A percentile compares a stretch with the other conserved stretches of the same genome.
phyloP scores from a whole-genome alignment of 495 filamentous ascomycete species.

The Beverwykella pulmonaria region DNA sequence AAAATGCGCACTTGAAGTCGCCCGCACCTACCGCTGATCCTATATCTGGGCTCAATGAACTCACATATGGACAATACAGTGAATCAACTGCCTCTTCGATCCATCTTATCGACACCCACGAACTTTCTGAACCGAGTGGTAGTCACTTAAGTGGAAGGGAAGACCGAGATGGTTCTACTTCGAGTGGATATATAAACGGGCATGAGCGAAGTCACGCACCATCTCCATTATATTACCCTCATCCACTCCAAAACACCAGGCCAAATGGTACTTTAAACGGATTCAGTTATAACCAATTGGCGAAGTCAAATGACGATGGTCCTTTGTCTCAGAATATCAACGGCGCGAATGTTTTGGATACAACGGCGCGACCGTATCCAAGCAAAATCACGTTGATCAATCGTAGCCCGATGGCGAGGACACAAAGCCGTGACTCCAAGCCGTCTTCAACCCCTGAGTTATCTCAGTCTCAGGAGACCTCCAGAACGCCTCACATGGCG shows the following conservation, averaged over 20 bases:
- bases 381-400: not conserved
- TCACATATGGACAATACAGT: conserved; percentile 34
- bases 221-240: conserved; percentile 22
- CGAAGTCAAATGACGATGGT: not conserved
- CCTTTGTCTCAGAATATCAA: not conserved
- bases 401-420: conserved; percentile 1
- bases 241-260: conserved; percentile 1
- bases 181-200: conserved; percentile 30
- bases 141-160: conserved; percentile 36
- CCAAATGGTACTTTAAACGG: not conserved
- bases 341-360: not conserved
- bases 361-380: not conserved
- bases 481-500: conserved; percentile 4
- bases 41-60: conserved; percentile 32
- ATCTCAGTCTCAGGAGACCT: conserved; percentile 20
- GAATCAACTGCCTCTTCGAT: conserved; percentile 40
- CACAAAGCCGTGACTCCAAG: not conserved
- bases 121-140: conserved; percentile 28
- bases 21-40: conserved; percentile 12
- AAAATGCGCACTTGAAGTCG: conserved; percentile 26
- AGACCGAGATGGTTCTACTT: conserved; percentile 31
- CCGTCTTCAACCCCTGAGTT: conserved; percentile 29
- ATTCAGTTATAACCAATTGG: not conserved
- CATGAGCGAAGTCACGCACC: conserved; percentile 19
- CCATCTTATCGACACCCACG: conserved; percentile 32